phyloP scores from a whole-genome alignment of 495 filamentous ascomycete genomes.

The Trichocladium uniseriatum region DNA sequence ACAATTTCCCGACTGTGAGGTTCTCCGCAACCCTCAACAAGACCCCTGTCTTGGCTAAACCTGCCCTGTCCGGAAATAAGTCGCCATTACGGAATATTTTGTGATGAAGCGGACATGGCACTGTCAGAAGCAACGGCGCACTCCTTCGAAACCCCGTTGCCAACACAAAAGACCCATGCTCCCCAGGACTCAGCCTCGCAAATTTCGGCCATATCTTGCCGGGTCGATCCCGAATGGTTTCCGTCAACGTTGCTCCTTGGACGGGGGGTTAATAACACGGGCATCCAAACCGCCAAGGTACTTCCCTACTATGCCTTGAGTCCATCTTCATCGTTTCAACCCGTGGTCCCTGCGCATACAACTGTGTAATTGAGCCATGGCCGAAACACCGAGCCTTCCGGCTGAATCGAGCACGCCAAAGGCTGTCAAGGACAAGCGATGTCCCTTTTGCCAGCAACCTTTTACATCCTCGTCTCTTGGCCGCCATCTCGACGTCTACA shows the following conservation, averaged over 20 bases:
- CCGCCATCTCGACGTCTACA: slow-evolving; percentile 82
- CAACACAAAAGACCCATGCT: too few relatives aligned
- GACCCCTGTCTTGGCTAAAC: background rate
- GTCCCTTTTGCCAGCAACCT: slow-evolving; percentile 72
- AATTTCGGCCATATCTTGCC: too few relatives aligned
- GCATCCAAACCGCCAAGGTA: too few relatives aligned
- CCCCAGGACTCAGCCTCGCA: too few relatives aligned
- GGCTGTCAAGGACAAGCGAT: slow-evolving; percentile 64
- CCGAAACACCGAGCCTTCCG: slow-evolving; percentile 8
- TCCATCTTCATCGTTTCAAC: too few relatives aligned
- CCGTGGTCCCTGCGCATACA: too few relatives aligned
- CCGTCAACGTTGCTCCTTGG: slow-evolving; percentile 9
- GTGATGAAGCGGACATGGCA: slow-evolving; percentile 2
- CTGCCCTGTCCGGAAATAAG: slow-evolving; percentile 6
- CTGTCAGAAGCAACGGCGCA: slow-evolving; percentile 3
- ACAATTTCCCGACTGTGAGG: background rate
- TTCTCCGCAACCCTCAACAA: background rate
- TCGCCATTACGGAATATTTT: background rate
- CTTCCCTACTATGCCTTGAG: too few relatives aligned
- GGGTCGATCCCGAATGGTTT: background rate
- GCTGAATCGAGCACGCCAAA: slow-evolving; percentile 28
- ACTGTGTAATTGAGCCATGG: slow-evolving; percentile 5
- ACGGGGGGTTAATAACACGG: slow-evolving; percentile 14
- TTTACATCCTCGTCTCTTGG: slow-evolving; percentile 93
- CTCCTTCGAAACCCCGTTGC: too few relatives aligned